Evolutionary conservation across 768 basidiomycete genomes (phyloP).

Genomic region (Pseudohyphozyma bogoriensis): DNA sequence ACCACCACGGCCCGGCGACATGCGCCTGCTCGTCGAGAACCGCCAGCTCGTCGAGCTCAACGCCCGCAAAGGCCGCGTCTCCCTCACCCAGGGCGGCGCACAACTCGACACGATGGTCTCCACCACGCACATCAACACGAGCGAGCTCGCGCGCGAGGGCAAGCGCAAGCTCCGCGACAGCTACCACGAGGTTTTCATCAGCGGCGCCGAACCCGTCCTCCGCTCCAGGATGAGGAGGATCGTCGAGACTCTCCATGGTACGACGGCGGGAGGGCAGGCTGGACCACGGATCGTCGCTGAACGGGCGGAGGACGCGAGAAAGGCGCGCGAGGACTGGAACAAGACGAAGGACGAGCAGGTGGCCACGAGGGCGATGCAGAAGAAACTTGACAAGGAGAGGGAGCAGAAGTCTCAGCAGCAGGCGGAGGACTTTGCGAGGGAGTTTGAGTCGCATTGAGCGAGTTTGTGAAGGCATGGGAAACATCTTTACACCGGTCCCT

Average conservation of each 20-base stretch:
- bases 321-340: not conserved
- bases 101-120: not conserved
- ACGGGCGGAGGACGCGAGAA: too few relatives aligned
- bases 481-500: too few relatives aligned
- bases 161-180: not conserved
- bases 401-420: too few relatives aligned
- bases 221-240: not conserved
- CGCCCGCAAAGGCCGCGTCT: too few relatives aligned
- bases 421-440: too few relatives aligned
- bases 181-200: not conserved
- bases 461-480: too few relatives aligned
- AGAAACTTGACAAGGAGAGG: too few relatives aligned
- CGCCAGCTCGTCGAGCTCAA: not conserved
- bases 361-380: too few relatives aligned
- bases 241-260: not conserved
- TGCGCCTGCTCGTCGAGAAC: not conserved
- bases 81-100: not conserved
- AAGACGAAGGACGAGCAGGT: not conserved
- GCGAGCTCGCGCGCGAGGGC: not conserved
- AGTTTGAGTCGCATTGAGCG: too few relatives aligned
- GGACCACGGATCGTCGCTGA: not conserved
- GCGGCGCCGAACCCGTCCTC: not conserved
- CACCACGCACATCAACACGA: too few relatives aligned
- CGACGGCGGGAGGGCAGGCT: not conserved
- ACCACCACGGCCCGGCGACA: not conserved